phyloP scores from a whole-genome alignment of 306 rosid genomes.

The Datisca glomerata region DNA sequence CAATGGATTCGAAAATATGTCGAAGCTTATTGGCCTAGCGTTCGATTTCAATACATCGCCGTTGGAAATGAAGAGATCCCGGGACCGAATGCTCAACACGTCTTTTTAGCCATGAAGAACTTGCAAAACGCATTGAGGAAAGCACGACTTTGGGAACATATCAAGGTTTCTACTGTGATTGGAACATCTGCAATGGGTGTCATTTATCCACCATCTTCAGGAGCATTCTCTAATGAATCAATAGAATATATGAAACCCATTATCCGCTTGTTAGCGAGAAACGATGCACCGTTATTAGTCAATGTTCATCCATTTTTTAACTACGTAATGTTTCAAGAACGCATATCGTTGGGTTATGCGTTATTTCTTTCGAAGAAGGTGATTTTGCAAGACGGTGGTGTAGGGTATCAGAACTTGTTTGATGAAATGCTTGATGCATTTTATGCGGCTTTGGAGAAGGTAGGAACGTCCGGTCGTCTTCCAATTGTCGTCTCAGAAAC shows the following conservation, averaged over 20 bases:
- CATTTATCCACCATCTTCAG: not conserved
- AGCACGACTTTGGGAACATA: not conserved
- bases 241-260: not conserved
- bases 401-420: not conserved
- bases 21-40: not conserved
- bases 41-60: not conserved
- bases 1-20: not conserved
- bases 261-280: not conserved
- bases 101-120: not conserved
- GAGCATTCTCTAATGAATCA: not conserved
- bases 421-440: not conserved
- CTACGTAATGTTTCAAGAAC: not conserved
- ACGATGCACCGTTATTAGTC: not conserved
- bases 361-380: not conserved
- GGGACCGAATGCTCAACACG: not conserved
- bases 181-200: not conserved
- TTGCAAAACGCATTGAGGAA: not conserved
- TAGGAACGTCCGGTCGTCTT: not conserved
- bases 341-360: not conserved
- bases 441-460: not conserved
- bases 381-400: not conserved
- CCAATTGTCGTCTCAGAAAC: not conserved
- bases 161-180: not conserved
- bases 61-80: conserved; percentile 1
- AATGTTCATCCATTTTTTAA: not conserved